These are phyloP conservation scores for Fomitiporia mediterranea DNA, from an alignment of 1,284 basidiomycete genomes.

Conservation along the genomic window DNA sequence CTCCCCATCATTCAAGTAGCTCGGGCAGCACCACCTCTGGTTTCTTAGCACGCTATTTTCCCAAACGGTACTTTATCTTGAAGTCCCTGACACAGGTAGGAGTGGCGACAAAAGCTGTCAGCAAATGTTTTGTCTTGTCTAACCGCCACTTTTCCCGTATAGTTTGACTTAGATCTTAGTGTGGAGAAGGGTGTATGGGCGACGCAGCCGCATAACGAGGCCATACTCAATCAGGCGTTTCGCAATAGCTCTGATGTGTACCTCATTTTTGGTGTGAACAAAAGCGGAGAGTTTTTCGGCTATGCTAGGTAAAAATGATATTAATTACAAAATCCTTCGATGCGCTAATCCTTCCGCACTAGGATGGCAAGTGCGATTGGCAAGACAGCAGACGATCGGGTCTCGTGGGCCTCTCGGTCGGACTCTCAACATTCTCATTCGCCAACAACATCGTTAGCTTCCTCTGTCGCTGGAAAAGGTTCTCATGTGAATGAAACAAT, in stretches of 20 bases:
- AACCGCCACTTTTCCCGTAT: not conserved
- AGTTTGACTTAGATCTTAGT: constrained; percentile 83
- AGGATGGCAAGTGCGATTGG: constrained; percentile 65
- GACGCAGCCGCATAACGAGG: constrained; percentile 92
- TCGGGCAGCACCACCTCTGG: constrained; percentile 72
- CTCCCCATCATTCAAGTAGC: constrained; percentile 49
- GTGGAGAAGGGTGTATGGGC: constrained; percentile 84
- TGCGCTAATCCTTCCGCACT: constrained; percentile 8
- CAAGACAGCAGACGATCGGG: constrained; percentile 39
- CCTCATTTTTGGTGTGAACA: constrained; percentile 90
- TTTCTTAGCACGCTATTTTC: constrained; percentile 71
- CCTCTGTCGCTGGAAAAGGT: constrained; percentile 23
- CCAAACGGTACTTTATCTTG: constrained; percentile 87
- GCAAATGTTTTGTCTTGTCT: not conserved
- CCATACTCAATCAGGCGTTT: constrained; percentile 84
- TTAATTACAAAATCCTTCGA: too few species aligned
- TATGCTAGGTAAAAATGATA: constrained; percentile 78
- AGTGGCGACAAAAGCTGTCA: constrained; percentile 7
- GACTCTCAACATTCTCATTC: constrained; percentile 32
- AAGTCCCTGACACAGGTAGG: constrained; percentile 80
- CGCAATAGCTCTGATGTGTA: constrained; percentile 83
- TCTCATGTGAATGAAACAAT: constrained; percentile 23
- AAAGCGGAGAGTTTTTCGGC: constrained; percentile 86
- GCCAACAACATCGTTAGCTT: constrained; percentile 27
- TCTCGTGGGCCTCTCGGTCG: constrained; percentile 55